Evolutionary conservation across 2,329 filamentous ascomycete genomes (phyloP), one percentile per base, ranked within the genome.

Genomic region (Aspergillus texensis): DNA sequence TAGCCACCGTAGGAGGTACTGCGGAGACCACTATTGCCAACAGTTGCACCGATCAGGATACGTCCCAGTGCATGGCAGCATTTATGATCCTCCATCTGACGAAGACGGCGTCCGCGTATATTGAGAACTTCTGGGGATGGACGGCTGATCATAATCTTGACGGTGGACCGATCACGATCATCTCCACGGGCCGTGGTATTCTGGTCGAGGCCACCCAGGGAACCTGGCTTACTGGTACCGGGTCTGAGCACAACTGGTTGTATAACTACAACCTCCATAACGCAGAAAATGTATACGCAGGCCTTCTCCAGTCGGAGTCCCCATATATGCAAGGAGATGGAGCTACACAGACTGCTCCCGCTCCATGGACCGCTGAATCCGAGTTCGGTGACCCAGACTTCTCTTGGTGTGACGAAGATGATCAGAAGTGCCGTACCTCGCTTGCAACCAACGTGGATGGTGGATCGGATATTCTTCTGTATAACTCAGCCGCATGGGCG

Each of bases 71-170:
- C 72, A 83, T 81, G 71, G 84, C 81, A 1, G 82, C 83, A 0
- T 84, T 80, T 60, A 73, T 81, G 39, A 72, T 85, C 59, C 75
- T 88, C 56, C 85, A 88, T 67, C 75, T 88, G 21, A 82, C 82
- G 0, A 62, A 75, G 14, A 75, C 72, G 0, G 79, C 81, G 0
- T 81, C 82, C 1, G 81, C 80, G 4, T 87, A 87, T 65, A 77
- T 86, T 48, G 85, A 88, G 70, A 86, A 87, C 67, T 75, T 82
- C 61, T 82, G 82, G 82, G 72, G 79, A 4, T 84, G 82, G 82
- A 83, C 78, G 19, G 79, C 80, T 4, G 70, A 84, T 65, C 82
- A 84, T 72, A 82, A 83, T 64, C 75, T 87, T 41, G 78, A 82
- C 56, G 83, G 81, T 1, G 68, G 69, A 0, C 63, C 68, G 14